Base-by-base conservation (phyloP, 2,329 filamentous ascomycete genomes). In the Leptographium flavum region DNA sequence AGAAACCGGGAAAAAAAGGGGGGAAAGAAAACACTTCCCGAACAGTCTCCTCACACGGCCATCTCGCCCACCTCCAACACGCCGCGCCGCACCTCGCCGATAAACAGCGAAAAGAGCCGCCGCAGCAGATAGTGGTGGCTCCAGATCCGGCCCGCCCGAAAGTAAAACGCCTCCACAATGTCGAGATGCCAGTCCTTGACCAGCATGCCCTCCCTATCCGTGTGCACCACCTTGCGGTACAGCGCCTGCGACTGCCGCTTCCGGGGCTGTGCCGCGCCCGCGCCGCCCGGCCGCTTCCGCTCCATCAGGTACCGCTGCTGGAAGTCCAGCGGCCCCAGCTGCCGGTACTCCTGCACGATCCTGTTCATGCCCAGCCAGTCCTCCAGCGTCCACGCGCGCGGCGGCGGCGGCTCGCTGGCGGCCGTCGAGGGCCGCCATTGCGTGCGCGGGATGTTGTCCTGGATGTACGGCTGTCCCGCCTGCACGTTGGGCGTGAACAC, bases 151-250 rank as follows among this genome's bases (percentile, higher is more conserved):
- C 66, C 66, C 3, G 73, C 63, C 47, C 69, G 62, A 13, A 55
- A 54, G 46, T 58, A 60, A 53, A 77, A 78, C 3, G 68, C 73
- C 47, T 75, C 69, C 22, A 77, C 65, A 45, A 76, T 65, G 47
- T 78, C 73, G 17, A 77, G 57, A 48, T 79, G 74, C 73, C 73
- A 77, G 46, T 62, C 55, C 57, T 75, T 66, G 17, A 79, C 60
- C 21, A 60, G 49, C 60, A 78, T 61, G 5, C 58, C 57, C 55
- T 67, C 61, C 39, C 65, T 69, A 31, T 69, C 65, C 25, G 68
- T 65, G 22, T 57, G 55, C 46, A 76, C 67, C 23, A 61, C 63
- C 54, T 68, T 71, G 46, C 72, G 71, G 3, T 74, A 59, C 28
- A 71, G 63, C 36, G 57, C 41, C 13, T 11, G 6, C 15, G 45